Conservation (phyloP, 1,139 yeast species). For the Cylindricascospora bacillispora region DNA sequence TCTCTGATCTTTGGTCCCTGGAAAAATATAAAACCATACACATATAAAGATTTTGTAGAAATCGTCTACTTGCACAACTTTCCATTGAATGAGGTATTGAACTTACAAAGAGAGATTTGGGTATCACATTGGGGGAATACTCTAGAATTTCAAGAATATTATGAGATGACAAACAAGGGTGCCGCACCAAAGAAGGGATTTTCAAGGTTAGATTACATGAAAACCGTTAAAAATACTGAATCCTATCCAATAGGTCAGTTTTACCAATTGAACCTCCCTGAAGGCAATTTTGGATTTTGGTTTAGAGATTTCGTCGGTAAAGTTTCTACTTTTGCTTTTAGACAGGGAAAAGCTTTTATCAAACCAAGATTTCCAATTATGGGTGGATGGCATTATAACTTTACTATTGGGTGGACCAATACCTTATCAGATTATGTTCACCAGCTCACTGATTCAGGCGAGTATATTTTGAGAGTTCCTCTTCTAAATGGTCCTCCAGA, state of each 20-base stretch:
- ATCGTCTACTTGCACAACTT: slow-evolving; percentile 52
- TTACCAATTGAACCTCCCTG: slow-evolving; percentile 37
- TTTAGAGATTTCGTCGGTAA: slow-evolving; percentile 86
- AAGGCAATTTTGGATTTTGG: slow-evolving; percentile 48
- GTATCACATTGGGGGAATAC: slow-evolving; percentile 61
- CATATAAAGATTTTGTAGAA: slow-evolving; percentile 35
- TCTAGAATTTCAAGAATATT: slow-evolving; percentile 66
- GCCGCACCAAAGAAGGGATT: slow-evolving; percentile 59
- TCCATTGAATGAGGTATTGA: slow-evolving; percentile 54
- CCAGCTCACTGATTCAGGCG: slow-evolving; percentile 32
- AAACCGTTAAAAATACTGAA: slow-evolving; percentile 1
- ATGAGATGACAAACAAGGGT: slow-evolving; percentile 66
- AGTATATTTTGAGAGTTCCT: slow-evolving; percentile 56
- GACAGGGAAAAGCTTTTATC: slow-evolving; percentile 40
- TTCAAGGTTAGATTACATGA: slow-evolving; percentile 67
- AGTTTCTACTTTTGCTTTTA: slow-evolving; percentile 65
- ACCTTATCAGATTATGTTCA: slow-evolving; percentile 36
- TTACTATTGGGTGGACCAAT: slow-evolving; percentile 86
- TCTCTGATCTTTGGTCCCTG: slow-evolving; percentile 49
- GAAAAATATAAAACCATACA: slow-evolving; percentile 32
- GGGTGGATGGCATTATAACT: slow-evolving; percentile 95
- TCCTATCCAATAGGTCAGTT: slow-evolving; percentile 3
- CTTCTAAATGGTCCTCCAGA: slow-evolving; percentile 62
- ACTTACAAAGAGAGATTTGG: slow-evolving; percentile 70
- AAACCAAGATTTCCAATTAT: slow-evolving; percentile 86